Evolutionary conservation across 2,329 filamentous ascomycete genomes (phyloP), one percentile per base, ranked within the genome.

Genomic region (Periconia digitata): DNA sequence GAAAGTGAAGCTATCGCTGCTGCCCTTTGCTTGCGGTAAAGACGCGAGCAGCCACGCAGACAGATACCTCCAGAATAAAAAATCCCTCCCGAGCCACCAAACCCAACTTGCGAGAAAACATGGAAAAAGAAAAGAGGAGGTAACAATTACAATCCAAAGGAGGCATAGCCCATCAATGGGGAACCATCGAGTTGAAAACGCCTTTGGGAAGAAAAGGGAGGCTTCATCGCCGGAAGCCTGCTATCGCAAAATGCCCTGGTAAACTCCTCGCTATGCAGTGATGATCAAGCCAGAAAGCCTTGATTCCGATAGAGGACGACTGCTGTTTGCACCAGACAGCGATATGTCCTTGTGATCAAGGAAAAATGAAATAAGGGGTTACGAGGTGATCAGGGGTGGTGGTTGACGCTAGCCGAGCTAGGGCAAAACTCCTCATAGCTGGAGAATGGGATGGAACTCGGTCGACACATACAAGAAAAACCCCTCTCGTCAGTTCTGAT

Each of bases 251-350:
- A 45, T 47, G 41, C 49, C 45, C 23, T 29, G 17, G 49, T n/a
- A 52, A 64, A 67, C 64, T 60, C 64, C 64, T 59, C 64, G 64
- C 64, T 67, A 67, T 67, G 62, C 63, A 61, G 49, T 53, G 22
- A 43, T 44, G 40, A 24, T 37, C 36, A 48, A 42, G 39, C 29
- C 40, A 37, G 35, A 37, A 39, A 44, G 17, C 20, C 23, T 36
- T 27, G 32, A 21, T 23, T 27, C 42, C 37, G 10, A 43, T 23
- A 17, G 23, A 34, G 12, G 34, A 18, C 34, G 27, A 16, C 22
- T 12, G 17, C 29, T 20, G 24, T n/a, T 22, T 20, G 18, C 39
- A 35, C 22, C 18, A 27, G 22, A 7, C 27, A 24, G 38, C 20
- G 37, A 41, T 22, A 17, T 29, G 8, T 35, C 34, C 35, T 15